phyloP scores from a whole-genome alignment of 176 grass and related monocot genomes.

The Calamus simplicifolius region DNA sequence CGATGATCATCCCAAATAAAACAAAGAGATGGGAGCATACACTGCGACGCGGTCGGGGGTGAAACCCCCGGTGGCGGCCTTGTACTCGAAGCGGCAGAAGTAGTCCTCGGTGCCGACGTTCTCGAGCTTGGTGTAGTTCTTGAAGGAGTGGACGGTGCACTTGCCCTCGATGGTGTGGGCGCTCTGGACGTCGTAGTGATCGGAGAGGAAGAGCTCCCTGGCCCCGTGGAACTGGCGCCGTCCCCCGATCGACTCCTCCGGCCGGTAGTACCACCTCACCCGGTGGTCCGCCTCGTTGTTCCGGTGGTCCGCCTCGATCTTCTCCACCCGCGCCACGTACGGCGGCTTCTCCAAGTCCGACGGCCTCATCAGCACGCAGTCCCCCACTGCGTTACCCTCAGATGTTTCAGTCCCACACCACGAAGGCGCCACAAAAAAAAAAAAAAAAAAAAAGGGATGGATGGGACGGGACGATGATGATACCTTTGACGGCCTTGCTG shows the following conservation, averaged over 20 bases:
- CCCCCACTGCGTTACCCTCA: constrained; percentile 32
- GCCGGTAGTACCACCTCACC: constrained; percentile 82
- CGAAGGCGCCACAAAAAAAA: not conserved
- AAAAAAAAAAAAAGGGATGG: constrained; percentile 3
- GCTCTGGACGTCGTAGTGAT: constrained; percentile 73
- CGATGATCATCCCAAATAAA: no score
- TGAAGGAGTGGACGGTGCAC: constrained; percentile 77
- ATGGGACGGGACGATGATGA: constrained; percentile 2
- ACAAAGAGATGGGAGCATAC: constrained; percentile 27
- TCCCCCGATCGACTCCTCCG: constrained; percentile 78
- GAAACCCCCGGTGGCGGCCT: constrained; percentile 60
- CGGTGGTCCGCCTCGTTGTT: constrained; percentile 49
- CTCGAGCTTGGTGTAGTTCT: constrained; percentile 86
- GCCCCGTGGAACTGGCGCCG: constrained; percentile 68
- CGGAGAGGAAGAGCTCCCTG: constrained; percentile 87
- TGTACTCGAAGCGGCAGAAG: constrained; percentile 87
- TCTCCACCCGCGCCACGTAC: constrained; percentile 78
- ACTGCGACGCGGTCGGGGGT: constrained; percentile 78
- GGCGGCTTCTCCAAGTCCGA: constrained; percentile 58
- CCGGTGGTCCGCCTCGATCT: constrained; percentile 72
- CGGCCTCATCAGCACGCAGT: constrained; percentile 81
- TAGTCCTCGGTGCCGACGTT: constrained; percentile 70
- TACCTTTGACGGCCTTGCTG: constrained; percentile 79
- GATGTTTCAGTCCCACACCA: no score
- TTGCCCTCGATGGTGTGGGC: constrained; percentile 82